Evolutionary conservation across 306 rosid species (phyloP), one percentile per base, ranked within the genome.

Genomic region (Prunus dulcis): DNA sequence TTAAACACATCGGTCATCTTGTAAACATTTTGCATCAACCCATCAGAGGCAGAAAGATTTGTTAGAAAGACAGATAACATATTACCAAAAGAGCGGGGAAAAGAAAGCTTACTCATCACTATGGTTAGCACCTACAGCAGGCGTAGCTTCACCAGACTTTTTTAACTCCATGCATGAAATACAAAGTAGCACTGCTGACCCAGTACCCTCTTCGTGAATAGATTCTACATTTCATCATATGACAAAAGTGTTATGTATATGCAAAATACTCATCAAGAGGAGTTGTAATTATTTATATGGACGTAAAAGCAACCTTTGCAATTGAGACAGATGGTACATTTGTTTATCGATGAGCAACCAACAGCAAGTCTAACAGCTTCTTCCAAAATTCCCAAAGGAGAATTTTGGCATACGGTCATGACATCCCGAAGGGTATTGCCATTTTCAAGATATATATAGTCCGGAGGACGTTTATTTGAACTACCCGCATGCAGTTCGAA

Each of bases 401-500:
- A 74, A 78, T 52, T 66, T 25, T 53, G 79, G 56, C 92, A 96
- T 1, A 89, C 87, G 46, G 58, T 92, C 85, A 96, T 87, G 75
- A 92, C 82, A 68, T 96, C 97, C 9, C 98, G 89, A 45, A 96
- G 99, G 65, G 90, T 87, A 32, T 51, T 75, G 62, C 93, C 93
- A 75, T 84, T 88, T 64, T 86, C 91, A 78, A 96, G 82, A 85
- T 83, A 89, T 64, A 83, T 91, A 68, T 92, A 89, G 76, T 91
- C 98, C 0, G 93, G 93, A 7, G 99, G 98, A 12, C 93, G 93
- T 79, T 91, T 92, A 81, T 87, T 89, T 72, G 90, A 65, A 81
- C 99, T 92, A 46, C 93, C 88, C 27, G 99, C 99, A 81, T 96
- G 99, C 76, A 89, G 78, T 89, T 96, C 99, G 86, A 88, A 96